Evolutionary conservation across 2,329 filamentous ascomycete species (phyloP), one percentile per base, ranked within the genome.

Genomic region (Penicillium psychrosexuale): DNA sequence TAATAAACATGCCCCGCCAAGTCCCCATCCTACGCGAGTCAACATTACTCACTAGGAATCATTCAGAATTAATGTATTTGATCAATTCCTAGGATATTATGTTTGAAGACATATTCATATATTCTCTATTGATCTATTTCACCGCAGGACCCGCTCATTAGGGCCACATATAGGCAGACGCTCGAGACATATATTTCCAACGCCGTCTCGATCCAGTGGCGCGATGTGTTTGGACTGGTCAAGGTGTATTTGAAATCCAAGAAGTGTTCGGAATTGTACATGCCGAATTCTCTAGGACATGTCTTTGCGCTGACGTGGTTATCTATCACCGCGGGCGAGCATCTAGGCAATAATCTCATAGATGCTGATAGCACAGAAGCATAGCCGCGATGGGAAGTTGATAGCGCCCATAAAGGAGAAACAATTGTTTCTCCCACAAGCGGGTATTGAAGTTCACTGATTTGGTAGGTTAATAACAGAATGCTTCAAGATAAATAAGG

Each of bases 1-100:
- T n/a, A 38, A 15, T n/a, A 38, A 27, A 27, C 44, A 12, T n/a
- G 27, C 38, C 45, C 45, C 36, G 34, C 50, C 13, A 11, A 37
- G 17, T 45, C 48, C 31, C 17, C 8, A 3, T 37, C 22, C 22
- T 5, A 3, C 3, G 3, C 3, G 51, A 49, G 45, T 44, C 51
- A 53, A 22, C 5, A 27, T 38, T 24, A 13, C 31, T 49, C 38
- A 53, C 34, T 37, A 9, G 5, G 5, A 28, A 28, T 31, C 34
- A 39, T 22, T 13, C 27, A 12, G 13, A 34, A 24, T 15, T 13
- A 15, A 13, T 15, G 12, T 19, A 39, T 15, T 39, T 24, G 6
- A 19, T 12, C 13, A 33, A 0, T 6, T 3, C 6, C 36, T 19
- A 4, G 5, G 2, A 5, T 37, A 11, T 15, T 15, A 8, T 1